phyloP scores from a whole-genome alignment of 106 monocot species.

The Phalaenopsis equestris region DNA sequence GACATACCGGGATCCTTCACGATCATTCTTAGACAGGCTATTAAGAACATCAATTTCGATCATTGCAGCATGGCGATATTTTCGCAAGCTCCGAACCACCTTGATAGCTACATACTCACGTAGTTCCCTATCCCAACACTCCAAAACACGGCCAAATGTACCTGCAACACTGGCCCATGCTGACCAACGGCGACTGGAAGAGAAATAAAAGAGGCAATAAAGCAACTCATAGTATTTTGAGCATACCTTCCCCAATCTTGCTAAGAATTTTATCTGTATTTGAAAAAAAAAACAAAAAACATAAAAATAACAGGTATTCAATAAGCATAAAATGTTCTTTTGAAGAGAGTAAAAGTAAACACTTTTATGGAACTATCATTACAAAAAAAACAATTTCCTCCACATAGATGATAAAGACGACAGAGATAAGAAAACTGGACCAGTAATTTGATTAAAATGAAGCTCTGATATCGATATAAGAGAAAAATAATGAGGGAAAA shows the following conservation, averaged over 20 bases:
- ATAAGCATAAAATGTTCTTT: background rate
- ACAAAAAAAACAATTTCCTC: background rate
- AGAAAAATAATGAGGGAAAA: background rate
- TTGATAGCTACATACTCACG: conserved; percentile 88
- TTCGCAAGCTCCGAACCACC: conserved; percentile 73
- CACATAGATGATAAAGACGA: background rate
- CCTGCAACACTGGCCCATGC: conserved; percentile 42
- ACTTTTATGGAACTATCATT: background rate
- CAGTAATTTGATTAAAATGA: background rate
- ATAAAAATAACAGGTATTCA: background rate
- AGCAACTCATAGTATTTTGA: conserved; percentile 6
- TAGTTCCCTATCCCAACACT: conserved; percentile 92
- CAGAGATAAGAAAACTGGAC: background rate
- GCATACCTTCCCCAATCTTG: conserved; percentile 92
- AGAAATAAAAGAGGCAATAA: conserved; percentile 3
- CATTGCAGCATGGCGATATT: conserved; percentile 89
- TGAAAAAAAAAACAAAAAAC: conserved; percentile 4
- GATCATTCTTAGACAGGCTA: conserved; percentile 62
- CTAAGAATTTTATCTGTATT: conserved; percentile 86
- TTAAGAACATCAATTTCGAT: conserved; percentile 93
- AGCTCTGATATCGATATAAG: background rate
- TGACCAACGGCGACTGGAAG: background rate
- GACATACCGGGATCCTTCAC: conserved; percentile 59
- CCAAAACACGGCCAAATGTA: conserved; percentile 96
- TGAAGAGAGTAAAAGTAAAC: background rate